Evolutionary conservation across 441 rosid genomes (phyloP).

Genomic region (Hura crepitans): DNA sequence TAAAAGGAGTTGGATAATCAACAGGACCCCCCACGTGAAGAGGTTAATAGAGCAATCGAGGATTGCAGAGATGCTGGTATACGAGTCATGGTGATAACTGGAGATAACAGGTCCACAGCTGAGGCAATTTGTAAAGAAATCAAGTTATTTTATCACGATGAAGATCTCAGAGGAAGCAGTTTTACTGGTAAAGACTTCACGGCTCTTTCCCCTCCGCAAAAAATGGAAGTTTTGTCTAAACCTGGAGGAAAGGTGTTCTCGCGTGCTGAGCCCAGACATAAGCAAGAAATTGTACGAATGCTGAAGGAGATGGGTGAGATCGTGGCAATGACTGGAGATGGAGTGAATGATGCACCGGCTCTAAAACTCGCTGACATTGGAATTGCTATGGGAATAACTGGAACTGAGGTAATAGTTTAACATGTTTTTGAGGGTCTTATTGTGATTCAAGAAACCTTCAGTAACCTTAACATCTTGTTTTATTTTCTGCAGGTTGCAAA

Average conservation of each 20-base stretch:
- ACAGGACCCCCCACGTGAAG: constrained; percentile 92
- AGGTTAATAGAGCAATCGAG: constrained; percentile 63
- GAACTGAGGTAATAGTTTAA: constrained; percentile 61
- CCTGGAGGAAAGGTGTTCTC: constrained; percentile 83
- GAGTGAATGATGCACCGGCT: constrained; percentile 94
- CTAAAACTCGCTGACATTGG: constrained; percentile 91
- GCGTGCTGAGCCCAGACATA: constrained; percentile 84
- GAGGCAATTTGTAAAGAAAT: constrained; percentile 82
- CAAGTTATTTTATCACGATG: constrained; percentile 45
- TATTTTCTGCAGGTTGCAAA: constrained; percentile 61
- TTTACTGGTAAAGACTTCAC: constrained; percentile 73
- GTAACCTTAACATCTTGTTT: background rate
- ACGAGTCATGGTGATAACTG: constrained; percentile 82
- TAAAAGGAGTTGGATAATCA: constrained; percentile 5
- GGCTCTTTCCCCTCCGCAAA: constrained; percentile 46
- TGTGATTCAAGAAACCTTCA: constrained; percentile 2
- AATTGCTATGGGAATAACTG: constrained; percentile 89
- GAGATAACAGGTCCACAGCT: constrained; percentile 91
- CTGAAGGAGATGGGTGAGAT: constrained; percentile 82
- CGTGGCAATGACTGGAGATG: constrained; percentile 96
- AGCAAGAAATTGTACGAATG: constrained; percentile 82
- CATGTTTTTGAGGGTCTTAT: background rate
- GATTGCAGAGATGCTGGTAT: constrained; percentile 86
- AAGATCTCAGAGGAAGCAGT: constrained; percentile 59
- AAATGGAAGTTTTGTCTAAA: constrained; percentile 48